Conservation (phyloP, 106 monocot genomes). For the Alisma plantagoaquatica region DNA sequence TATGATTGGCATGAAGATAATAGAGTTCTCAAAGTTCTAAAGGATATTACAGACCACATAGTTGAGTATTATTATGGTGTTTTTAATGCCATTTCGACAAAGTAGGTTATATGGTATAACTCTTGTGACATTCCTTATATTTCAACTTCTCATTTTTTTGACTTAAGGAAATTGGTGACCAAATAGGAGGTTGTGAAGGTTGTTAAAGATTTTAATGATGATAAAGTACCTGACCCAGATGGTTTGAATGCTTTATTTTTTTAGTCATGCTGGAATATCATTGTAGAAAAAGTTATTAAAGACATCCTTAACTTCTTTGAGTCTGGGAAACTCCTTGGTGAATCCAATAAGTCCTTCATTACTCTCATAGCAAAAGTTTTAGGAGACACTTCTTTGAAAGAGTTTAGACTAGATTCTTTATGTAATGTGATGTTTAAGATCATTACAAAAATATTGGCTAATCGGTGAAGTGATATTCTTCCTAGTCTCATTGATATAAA, state of each 20-base stretch:
- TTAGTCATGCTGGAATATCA: neutral
- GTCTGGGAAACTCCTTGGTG: neutral
- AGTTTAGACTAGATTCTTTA: neutral
- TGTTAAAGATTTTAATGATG: too few relatives aligned
- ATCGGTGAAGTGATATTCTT: neutral
- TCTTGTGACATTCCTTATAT: too few relatives aligned
- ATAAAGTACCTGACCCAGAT: neutral
- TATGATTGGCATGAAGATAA: too few relatives aligned
- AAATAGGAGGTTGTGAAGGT: too few relatives aligned
- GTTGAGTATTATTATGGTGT: too few relatives aligned
- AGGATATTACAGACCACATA: too few relatives aligned
- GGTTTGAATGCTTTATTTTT: neutral
- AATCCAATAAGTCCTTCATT: neutral
- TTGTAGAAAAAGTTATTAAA: neutral
- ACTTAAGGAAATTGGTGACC: too few relatives aligned
- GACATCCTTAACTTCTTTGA: neutral
- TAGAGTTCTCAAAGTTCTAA: too few relatives aligned
- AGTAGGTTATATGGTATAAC: too few relatives aligned
- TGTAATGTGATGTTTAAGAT: neutral
- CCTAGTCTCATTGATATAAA: too few relatives aligned
- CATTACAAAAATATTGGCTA: neutral
- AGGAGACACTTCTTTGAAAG: neutral
- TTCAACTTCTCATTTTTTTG: too few relatives aligned
- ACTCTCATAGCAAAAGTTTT: neutral
- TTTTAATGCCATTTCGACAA: too few relatives aligned